phyloP scores from a whole-genome alignment of 2,329 filamentous ascomycete genomes.

The Fusarium udum region DNA sequence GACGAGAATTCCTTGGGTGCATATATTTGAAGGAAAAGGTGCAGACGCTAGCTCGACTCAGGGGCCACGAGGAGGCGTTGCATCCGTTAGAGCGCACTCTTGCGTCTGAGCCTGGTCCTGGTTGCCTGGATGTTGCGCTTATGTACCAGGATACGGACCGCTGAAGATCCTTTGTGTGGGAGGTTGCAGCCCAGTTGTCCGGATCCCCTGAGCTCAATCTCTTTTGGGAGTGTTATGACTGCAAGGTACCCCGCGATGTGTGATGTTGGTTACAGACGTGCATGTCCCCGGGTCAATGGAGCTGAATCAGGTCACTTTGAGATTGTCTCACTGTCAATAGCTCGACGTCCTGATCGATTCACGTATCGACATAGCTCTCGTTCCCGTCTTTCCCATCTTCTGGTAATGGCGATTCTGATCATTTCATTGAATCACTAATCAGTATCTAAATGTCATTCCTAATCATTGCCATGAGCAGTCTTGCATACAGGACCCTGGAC shows the following conservation, averaged over 20 bases:
- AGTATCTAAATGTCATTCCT: not conserved
- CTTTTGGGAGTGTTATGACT: not conserved
- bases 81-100: not conserved
- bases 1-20: not conserved
- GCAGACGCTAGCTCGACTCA: constrained; percentile 2
- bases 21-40: constrained; percentile 20
- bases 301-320: not conserved
- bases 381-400: fast-evolving
- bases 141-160: constrained; percentile 14
- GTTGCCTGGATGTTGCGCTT: not conserved
- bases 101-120: not conserved
- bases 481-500: not conserved
- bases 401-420: not conserved
- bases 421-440: not conserved
- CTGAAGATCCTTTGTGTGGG: constrained; percentile 7
- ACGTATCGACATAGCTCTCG: not conserved
- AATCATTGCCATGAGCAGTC: not conserved
- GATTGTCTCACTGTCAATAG: not conserved
- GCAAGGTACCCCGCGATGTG: not conserved
- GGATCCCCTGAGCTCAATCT: not conserved
- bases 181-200: not conserved
- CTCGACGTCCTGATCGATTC: fast-evolving
- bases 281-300: not conserved
- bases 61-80: constrained; percentile 5
- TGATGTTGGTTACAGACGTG: not conserved